Base-by-base conservation (phyloP, 2,329 filamentous ascomycete genomes). In the Colletotrichum sp. region DNA sequence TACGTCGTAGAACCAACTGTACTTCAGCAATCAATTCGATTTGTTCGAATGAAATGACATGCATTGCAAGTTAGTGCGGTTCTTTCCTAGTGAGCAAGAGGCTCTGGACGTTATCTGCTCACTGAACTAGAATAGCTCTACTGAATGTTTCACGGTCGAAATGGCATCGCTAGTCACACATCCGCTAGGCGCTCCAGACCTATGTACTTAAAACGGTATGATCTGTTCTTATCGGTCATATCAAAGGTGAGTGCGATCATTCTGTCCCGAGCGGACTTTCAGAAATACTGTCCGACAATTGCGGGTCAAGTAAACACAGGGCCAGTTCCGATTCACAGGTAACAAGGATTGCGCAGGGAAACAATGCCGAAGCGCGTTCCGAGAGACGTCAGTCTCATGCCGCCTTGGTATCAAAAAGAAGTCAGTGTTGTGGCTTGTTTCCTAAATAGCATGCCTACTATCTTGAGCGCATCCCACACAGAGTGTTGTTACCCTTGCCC, bases 351-450 rank as follows among this genome's bases (percentile, higher is more conserved):
- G 55, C 12, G 13, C 0, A 59, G 22, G 52, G 55, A 11, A 59
- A 12, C 13, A 5, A 59, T 59, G 27, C 55, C 55, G 55, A 2
- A 59, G 27, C 34, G 8, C 4, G 0, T 0, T 59, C 55, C 0
- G 16, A 59, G 22, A 19, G 22, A 19, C 27, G 0, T 19, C 27
- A 4, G 13, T 1, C 16, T 59, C 7, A 29, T 59, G 55, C 55
- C 4, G 55, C 27, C 52, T 16, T 59, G 22, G 2, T 29, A 27
- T 5, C 27, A 22, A 25, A 29, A 29, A 29, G 13, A 59, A 29
- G 0, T 0, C 55, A 6, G 16, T 6, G 8, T 25, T 16, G 25
- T 9, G 16, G 22, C 55, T 1, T 29, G 0, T 2, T 29, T 16
- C 22, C 22, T 59, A 22, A 59, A 59, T 29, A 11, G 0, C 55